Evolutionary conservation across 208 protist genomes (phyloP), one percentile per base, ranked within the genome.

Genomic region (Wallacemonas collosoma): DNA sequence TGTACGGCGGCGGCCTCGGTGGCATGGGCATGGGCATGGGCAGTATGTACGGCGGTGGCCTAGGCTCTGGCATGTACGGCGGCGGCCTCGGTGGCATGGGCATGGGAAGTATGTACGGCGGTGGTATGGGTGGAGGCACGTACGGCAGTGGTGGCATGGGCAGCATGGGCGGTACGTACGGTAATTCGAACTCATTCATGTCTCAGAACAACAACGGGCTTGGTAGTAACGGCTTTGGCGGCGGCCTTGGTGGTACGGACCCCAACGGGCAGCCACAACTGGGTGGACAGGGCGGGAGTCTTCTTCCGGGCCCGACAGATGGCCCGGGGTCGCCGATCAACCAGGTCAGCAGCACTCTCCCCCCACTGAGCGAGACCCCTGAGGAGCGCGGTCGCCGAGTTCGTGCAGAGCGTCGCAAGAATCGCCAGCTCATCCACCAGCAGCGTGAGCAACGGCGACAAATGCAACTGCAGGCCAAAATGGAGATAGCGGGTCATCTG

Each of bases 401-500:
- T 1, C 87, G 87, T 45, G 74, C 69, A 2, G 90, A 94, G 72
- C 86, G 79, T 50, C 73, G 78, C 50, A 82, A 85, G 72, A 78
- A 90, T 69, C 82, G 80, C 15, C 85, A 95, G 68, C 61, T 86
- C n/a, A 77, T 90, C 54, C 63, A 83, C 39, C 82, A 91, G 62
- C 87, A 91, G 72, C 79, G 81, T 1, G 79, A 90, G 76, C 82
- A 93, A 68, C 88, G 85, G 41, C 73, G 79, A 35, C 87, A 93
- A 69, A 76, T 91, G 57, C 77, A 77, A 8, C 83, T 95, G 54
- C 85, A 93, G 68, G 88, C 90, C 2, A 78, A 75, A 47, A 91
- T 95, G 80, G 83, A 95, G 66, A 80, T 95, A 40, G 79, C 77
- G 5, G 87, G 87, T 41, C 87, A 95, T 58, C 64, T 93, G 50